Conservation (phyloP, 345 rosid genomes). For the Bretschneidera sinensis region DNA sequence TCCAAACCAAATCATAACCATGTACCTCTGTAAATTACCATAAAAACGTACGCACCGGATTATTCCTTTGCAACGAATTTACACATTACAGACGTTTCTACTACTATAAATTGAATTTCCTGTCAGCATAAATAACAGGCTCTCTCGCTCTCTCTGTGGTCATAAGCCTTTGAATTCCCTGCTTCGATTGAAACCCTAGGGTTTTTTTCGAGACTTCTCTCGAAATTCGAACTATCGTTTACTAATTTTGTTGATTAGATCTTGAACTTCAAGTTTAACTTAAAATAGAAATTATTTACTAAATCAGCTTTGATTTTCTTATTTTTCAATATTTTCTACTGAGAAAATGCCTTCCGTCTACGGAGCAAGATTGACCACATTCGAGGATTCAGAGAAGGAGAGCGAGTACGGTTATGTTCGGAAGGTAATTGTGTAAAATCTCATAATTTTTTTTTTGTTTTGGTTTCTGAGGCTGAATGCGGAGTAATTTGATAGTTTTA, state of each 20-base stretch:
- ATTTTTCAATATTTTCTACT: conserved; percentile 6
- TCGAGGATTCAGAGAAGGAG: conserved; percentile 95
- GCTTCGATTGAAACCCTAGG: conserved; percentile 16
- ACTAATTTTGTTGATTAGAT: conserved; percentile 27
- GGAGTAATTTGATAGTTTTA: neutral
- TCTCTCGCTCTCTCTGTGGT: too few species aligned
- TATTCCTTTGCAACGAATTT: too few species aligned
- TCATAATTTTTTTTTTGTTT: too few species aligned
- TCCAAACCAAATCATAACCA: too few species aligned
- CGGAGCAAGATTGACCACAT: conserved; percentile 84
- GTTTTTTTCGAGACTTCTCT: conserved; percentile 17
- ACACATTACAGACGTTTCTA: too few species aligned
- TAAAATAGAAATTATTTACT: conserved; percentile 7
- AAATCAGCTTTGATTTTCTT: conserved; percentile 11
- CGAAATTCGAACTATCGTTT: neutral
- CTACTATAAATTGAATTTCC: too few species aligned
- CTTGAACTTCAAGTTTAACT: conserved; percentile 19
- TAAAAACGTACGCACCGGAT: too few species aligned
- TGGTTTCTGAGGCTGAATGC: neutral
- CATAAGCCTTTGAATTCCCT: too few species aligned
- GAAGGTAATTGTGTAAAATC: conserved; percentile 59
- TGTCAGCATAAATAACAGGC: too few species aligned
- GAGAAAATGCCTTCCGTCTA: conserved; percentile 73
- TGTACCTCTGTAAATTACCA: too few species aligned
- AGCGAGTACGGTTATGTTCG: conserved; percentile 99